Evolutionary conservation across 805 yeast genomes (phyloP), one percentile per base, ranked within the genome.

Genomic region (Pichia scutulata): DNA sequence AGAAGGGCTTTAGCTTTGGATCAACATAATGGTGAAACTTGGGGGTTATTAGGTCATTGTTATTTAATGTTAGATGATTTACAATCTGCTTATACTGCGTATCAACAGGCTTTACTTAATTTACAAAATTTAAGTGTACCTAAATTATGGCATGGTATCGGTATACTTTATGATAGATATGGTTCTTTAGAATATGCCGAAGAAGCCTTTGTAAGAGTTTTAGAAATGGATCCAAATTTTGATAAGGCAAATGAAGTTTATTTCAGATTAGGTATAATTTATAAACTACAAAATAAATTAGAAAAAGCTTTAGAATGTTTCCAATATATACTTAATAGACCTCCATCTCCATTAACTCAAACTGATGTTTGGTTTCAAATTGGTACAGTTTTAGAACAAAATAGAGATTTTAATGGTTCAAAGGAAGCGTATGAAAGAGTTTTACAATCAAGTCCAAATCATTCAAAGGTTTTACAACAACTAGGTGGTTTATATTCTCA

Each of bases 301-400:
- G 79, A 81, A 47, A 86, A 85, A 62, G 95, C 97, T 2, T 74
- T 93, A 52, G 97, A 93, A 66, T 93, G 98, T 66, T 93, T 93
- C 75, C 85, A 89, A 63, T 93, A 92, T 66, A 93, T 93, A 55
- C 70, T 93, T 57, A 75, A 82, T 51, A 85, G 84, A 68, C 98
- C 99, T 0, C 99, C 99, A 1, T 84, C 89, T 48, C 99, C 99
- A 1, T 73, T 93, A 56, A 90, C 97, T 44, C 96, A 89, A 65
- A 89, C 96, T 46, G 99, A 93, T 65, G 95, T 93, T 49, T 93
- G 98, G 98, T 93, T 93, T 72, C 99, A 93, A 70, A 86, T 93
- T 55, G 99, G 99, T 40, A 86, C 89, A 30, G 98, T 93, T 2
- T 76, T 93, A 60, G 99, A 93, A 67, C 96, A 86, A 64, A 92